Base-by-base conservation (phyloP, 371 early-diverging fungal species). In the Mucor circinelloides region DNA sequence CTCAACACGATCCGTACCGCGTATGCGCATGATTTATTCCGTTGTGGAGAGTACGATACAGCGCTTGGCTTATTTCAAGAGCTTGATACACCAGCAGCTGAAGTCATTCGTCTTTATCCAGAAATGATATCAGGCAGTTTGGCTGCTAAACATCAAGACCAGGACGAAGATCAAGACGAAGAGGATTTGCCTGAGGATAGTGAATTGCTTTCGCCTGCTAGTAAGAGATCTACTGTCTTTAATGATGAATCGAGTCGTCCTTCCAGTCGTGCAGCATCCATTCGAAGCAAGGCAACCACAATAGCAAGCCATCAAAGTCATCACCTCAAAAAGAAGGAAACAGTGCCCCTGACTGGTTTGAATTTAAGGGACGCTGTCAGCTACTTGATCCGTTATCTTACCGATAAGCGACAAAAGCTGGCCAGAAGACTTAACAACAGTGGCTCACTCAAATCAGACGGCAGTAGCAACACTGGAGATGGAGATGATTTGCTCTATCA, bases 1-100 rank as follows among this genome's bases (percentile, higher is more conserved):
- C 66, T 88, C 40, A 77, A 76, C 6, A 76, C 87, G 28, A 94
- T 96, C 50, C 87, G 92, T 17, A 91, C 89, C 38, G 85, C 95
- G 25, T 92, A 93, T 64, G 97, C 95, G 0, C 93, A 94, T 64
- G 88, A 94, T 78, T 76, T 96, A 42, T 95, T 97, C 78, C 82
- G 72, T 23, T 83, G 80, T 25, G 85, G 89, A 28, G 89, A 91
- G 57, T 96, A 93, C 65, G 93, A 94, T 63, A 89, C 88, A 9
- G 94, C 96, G 0, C 75, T 96, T 23, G 74, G 78, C 2, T 75
- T 94, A 56, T 89, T 96, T 60, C 85, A 91, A 58, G 94, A 94
- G 27, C 76, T 97, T 12, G 89, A 91, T 31, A 91, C 93, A 0
- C 87, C 91, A 31, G 93, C 98, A 0, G 84, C 87, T 32, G 95